Conservation (phyloP, 805 yeast species). For the Cyberlindnera saturnus region DNA sequence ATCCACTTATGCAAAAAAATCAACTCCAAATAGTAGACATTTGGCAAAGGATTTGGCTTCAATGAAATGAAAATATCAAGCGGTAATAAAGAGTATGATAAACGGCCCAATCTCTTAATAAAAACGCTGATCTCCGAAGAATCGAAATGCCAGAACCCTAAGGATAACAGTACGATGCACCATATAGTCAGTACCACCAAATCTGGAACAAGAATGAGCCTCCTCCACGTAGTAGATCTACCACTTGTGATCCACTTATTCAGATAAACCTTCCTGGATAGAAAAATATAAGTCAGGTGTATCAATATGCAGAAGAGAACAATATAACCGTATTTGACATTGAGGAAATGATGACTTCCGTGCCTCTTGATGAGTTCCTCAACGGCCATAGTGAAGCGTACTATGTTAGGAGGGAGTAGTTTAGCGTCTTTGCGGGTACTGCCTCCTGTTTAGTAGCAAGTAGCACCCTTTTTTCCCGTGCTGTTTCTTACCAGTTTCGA, state of each 20-base stretch:
- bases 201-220: slow-evolving; percentile 30
- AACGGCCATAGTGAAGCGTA: neutral
- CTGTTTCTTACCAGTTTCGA: no score
- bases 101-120: slow-evolving; percentile 55
- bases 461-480: no score
- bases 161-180: slow-evolving; percentile 24
- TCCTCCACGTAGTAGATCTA: slow-evolving; percentile 29
- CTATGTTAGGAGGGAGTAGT: no score
- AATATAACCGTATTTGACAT: slow-evolving; percentile 55
- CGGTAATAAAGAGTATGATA: slow-evolving; percentile 53
- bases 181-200: slow-evolving; percentile 31
- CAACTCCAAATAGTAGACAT: slow-evolving; percentile 46
- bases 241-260: slow-evolving; percentile 34
- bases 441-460: no score
- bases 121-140: slow-evolving; percentile 30
- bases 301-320: slow-evolving; percentile 36
- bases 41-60: slow-evolving; percentile 46
- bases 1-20: slow-evolving; percentile 66
- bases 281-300: slow-evolving; percentile 32
- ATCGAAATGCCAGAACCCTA: slow-evolving; percentile 31
- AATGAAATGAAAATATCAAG: slow-evolving; percentile 49
- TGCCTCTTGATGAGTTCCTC: slow-evolving; percentile 34
- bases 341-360: slow-evolving; percentile 47
- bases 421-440: no score
- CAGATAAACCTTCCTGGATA: slow-evolving; percentile 28